Evolutionary conservation across 345 rosid genomes (phyloP), one percentile per base, ranked within the genome.

Genomic region (Gossypium mustelinum): DNA sequence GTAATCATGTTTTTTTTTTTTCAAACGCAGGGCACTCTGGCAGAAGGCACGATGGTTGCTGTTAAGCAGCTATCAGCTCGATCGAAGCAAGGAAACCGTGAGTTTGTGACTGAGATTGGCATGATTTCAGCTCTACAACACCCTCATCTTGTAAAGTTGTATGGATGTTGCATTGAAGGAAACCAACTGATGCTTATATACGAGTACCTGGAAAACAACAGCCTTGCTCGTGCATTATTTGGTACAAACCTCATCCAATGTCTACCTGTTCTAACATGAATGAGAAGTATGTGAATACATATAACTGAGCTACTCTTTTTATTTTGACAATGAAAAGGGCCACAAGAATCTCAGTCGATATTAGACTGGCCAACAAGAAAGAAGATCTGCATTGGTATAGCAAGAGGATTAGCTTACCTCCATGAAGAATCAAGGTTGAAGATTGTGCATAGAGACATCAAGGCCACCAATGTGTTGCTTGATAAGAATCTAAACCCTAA

Each of bases 401-500:
- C 89, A 3, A 88, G 72, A 84, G 94, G 91, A 17, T 75, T 89
- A 4, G 84, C 76, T 5, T 89, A 85, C 67, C 92, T 89, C 1
- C 92, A 86, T 47, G 86, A 88, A 66, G 90, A 85, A 74, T 89
- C 94, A 0, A 66, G 57, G 22, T 20, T 20, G 22, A 20, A 20
- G 22, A 20, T 20, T 20, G 22, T 20, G 22, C 22, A 20, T 20
- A 20, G 22, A 20, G 22, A 20, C 22, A 20, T 20, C 22, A 20
- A 20, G 22, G 22, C 22, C 22, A 20, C 22, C 22, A 20, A 20
- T 20, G 22, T 20, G 22, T 20, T 20, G 22, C 22, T 20, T 20
- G 22, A 20, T 20, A 20, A 20, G 22, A 20, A 20, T 20, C 22
- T 20, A 20, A 20, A 20, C 22, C 22, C 22, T 20, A 20, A 20